phyloP scores from a whole-genome alignment of 805 yeast species.

The Lachancea thermotolerans region DNA sequence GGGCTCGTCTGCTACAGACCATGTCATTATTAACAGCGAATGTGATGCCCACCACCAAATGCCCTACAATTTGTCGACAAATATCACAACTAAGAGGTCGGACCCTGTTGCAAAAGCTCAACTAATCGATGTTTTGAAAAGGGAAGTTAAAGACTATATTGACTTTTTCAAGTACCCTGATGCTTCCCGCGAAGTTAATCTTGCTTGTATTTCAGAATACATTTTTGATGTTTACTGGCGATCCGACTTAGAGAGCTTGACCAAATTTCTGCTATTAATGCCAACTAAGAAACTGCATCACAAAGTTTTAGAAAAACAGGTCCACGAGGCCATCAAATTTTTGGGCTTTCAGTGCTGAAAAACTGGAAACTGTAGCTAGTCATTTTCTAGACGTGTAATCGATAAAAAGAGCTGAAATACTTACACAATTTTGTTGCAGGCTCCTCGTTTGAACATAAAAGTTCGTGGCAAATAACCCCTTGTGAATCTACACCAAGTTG shows the following conservation, averaged over 20 bases:
- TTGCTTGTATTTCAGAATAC: constrained; percentile 31
- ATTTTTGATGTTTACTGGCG: constrained; percentile 34
- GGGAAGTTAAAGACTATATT: constrained; percentile 26
- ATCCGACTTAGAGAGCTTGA: constrained; percentile 22
- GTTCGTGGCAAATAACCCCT: too few relatives aligned
- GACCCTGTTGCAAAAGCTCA: constrained; percentile 7
- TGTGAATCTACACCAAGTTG: too few relatives aligned
- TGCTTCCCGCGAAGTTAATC: constrained; percentile 30
- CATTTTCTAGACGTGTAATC: too few relatives aligned
- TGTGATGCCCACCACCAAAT: too few relatives aligned
- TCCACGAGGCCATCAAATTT: constrained; percentile 21
- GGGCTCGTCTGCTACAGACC: too few relatives aligned
- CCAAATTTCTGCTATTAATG: constrained; percentile 17
- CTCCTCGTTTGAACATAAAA: not conserved
- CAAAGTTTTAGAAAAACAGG: constrained; percentile 21
- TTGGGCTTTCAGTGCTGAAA: constrained; percentile 19
- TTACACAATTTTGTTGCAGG: not conserved
- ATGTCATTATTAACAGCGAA: too few relatives aligned
- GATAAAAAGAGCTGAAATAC: too few relatives aligned
- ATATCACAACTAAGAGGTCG: not conserved
- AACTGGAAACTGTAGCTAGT: not conserved
- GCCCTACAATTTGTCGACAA: too few relatives aligned
- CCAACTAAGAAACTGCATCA: constrained; percentile 21
- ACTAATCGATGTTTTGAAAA: constrained; percentile 21
- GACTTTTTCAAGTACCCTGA: constrained; percentile 30